phyloP scores from a whole-genome alignment of 768 basidiomycete genomes.

The Pisolithus marmoratus region DNA sequence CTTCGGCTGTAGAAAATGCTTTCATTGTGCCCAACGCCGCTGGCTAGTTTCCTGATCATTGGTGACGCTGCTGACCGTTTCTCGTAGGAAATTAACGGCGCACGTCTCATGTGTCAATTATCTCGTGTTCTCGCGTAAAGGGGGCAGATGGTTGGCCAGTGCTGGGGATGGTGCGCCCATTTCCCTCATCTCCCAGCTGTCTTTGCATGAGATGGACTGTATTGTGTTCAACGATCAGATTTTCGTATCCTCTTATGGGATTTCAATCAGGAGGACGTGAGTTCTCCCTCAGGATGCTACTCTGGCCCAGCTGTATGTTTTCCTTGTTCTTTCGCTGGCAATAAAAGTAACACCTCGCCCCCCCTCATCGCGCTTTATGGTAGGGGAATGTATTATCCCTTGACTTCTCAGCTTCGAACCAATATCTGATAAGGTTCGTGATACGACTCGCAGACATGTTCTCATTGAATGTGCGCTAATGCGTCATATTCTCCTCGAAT shows the following conservation, averaged over 20 bases:
- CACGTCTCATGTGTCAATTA: conserved; percentile 65
- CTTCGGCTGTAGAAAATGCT: too few relatives aligned
- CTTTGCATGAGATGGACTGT: conserved; percentile 9
- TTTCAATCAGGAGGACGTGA: conserved; percentile 54
- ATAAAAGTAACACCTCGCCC: too few relatives aligned
- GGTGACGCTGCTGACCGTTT: neutral
- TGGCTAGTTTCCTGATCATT: too few relatives aligned
- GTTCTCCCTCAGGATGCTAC: conserved; percentile 36
- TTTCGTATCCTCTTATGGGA: conserved; percentile 57
- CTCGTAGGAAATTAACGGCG: conserved; percentile 29
- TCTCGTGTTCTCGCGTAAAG: conserved; percentile 53
- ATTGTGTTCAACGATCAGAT: conserved; percentile 33
- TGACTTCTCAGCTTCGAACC: conserved; percentile 63
- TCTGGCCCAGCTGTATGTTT: conserved; percentile 37
- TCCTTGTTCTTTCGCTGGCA: neutral
- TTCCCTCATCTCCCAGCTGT: neutral
- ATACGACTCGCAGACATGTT: conserved; percentile 3
- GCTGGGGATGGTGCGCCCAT: conserved; percentile 58
- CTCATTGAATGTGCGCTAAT: neutral
- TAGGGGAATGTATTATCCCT: conserved; percentile 70
- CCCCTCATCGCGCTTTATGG: neutral
- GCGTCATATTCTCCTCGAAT: neutral
- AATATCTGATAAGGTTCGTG: conserved; percentile 60
- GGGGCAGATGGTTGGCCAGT: conserved; percentile 59
- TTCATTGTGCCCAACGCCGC: too few relatives aligned